Evolutionary conservation across 2,329 filamentous ascomycete genomes (phyloP).

Genomic region (Cercospora sojina): DNA sequence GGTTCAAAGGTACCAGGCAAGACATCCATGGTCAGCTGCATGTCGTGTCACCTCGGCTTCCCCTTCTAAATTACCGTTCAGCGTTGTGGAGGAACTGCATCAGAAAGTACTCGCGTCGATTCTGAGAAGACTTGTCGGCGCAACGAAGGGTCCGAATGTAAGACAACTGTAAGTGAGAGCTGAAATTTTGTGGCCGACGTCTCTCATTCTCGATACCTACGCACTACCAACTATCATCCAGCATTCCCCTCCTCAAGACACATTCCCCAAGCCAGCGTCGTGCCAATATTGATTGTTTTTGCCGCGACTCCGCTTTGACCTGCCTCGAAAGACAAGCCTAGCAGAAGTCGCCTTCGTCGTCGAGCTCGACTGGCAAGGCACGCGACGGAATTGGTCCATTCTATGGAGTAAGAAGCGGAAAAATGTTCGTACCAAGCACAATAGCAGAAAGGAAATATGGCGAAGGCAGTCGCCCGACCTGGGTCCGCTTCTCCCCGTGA

Average conservation of each 20-base stretch:
- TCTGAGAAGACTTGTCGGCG: neutral
- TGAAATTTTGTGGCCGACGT: constrained; percentile 15
- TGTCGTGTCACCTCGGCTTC: neutral
- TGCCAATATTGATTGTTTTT: constrained; percentile 16
- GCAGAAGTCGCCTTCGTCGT: constrained; percentile 15
- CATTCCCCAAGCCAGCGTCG: constrained; percentile 18
- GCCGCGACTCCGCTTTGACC: neutral
- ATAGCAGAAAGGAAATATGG: constrained; percentile 20
- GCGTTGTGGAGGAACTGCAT: neutral
- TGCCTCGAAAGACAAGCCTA: constrained; percentile 1
- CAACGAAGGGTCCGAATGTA: neutral
- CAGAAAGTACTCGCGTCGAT: neutral
- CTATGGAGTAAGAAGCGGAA: constrained; percentile 13
- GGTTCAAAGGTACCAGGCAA: neutral
- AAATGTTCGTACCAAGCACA: constrained; percentile 12
- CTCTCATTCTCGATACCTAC: constrained; percentile 15
- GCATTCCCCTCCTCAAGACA: constrained; percentile 18
- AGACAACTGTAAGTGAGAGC: neutral
- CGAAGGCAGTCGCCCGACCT: constrained; percentile 34
- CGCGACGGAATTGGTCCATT: constrained; percentile 21
- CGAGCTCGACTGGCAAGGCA: constrained; percentile 10
- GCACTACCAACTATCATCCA: constrained; percentile 18
- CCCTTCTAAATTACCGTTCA: neutral
- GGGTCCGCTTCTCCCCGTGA: constrained; percentile 3
- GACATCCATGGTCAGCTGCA: neutral